phyloP scores from a whole-genome alignment of 83 land plant genomes.

The Picea abies region DNA sequence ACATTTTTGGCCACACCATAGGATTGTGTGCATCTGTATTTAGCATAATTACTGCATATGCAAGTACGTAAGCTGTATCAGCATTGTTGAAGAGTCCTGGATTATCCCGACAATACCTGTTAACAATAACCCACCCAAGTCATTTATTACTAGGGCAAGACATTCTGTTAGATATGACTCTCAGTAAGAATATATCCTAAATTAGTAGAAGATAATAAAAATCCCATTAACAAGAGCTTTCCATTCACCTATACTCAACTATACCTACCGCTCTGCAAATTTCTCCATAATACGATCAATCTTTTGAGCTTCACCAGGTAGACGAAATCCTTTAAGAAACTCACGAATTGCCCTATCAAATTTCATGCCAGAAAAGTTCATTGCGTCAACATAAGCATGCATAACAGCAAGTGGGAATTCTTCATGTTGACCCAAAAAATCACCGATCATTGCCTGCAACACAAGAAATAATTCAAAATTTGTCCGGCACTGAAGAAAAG shows the following conservation, averaged over 20 bases:
- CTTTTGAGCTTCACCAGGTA: slow-evolving; percentile 99
- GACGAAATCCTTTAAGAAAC: slow-evolving; percentile 86
- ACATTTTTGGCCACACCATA: slow-evolving; percentile 96
- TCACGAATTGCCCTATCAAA: slow-evolving; percentile 90
- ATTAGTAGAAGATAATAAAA: not conserved
- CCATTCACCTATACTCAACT: not conserved
- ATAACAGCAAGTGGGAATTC: slow-evolving; percentile 95
- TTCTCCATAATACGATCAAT: slow-evolving; percentile 99
- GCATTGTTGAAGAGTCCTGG: slow-evolving; percentile 91
- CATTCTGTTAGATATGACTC: not conserved
- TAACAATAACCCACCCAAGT: slow-evolving; percentile 6
- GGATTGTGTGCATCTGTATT: slow-evolving; percentile 99
- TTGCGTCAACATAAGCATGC: slow-evolving; percentile 99
- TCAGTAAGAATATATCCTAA: not conserved
- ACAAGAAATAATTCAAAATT: not conserved
- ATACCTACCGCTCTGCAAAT: slow-evolving; percentile 90
- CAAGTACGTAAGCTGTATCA: slow-evolving; percentile 96
- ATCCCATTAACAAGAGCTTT: not conserved
- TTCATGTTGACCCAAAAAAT: slow-evolving; percentile 95
- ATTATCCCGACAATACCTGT: slow-evolving; percentile 96
- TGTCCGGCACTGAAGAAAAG: not conserved
- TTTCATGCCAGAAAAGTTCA: slow-evolving; percentile 86
- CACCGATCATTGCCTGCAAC: slow-evolving; percentile 86
- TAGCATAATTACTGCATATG: slow-evolving; percentile 99
- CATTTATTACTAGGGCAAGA: not conserved